Conservation (phyloP, 805 yeast species). For the Ogataea methanolica region DNA sequence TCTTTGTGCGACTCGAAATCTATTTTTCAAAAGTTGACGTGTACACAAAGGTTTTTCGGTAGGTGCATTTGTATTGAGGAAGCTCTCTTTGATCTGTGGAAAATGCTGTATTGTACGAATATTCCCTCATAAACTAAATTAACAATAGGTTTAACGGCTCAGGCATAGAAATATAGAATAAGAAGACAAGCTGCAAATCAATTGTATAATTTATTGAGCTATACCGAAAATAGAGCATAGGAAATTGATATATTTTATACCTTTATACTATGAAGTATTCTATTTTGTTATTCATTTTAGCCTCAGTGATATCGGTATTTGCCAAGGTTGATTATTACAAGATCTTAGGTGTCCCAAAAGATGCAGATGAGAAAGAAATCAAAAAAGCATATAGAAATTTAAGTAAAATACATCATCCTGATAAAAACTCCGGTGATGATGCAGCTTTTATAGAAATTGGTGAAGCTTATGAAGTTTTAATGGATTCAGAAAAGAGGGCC, state of each 20-base stretch:
- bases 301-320: slow-evolving; percentile 14
- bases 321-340: slow-evolving; percentile 40
- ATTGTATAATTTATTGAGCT: too few relatives aligned
- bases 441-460: slow-evolving; percentile 89
- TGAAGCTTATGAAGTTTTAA: slow-evolving; percentile 85
- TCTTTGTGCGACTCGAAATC: background rate
- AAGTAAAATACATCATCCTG: slow-evolving; percentile 89
- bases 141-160: too few relatives aligned
- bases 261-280: background rate
- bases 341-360: slow-evolving; percentile 63
- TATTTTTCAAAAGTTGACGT: background rate
- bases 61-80: too few relatives aligned
- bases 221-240: too few relatives aligned
- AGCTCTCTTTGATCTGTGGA: too few relatives aligned
- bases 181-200: too few relatives aligned
- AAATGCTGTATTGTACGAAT: too few relatives aligned
- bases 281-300: background rate
- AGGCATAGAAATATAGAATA: too few relatives aligned
- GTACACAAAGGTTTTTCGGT: background rate
- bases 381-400: slow-evolving; percentile 79
- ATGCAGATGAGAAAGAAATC: slow-evolving; percentile 76
- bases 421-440: slow-evolving; percentile 80
- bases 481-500: slow-evolving; percentile 62
- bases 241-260: too few relatives aligned
- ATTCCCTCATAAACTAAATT: too few relatives aligned